Evolutionary conservation across 495 filamentous ascomycete genomes (phyloP), one percentile per base, ranked within the genome.

Genomic region (Hyaloscypha hepaticicola): DNA sequence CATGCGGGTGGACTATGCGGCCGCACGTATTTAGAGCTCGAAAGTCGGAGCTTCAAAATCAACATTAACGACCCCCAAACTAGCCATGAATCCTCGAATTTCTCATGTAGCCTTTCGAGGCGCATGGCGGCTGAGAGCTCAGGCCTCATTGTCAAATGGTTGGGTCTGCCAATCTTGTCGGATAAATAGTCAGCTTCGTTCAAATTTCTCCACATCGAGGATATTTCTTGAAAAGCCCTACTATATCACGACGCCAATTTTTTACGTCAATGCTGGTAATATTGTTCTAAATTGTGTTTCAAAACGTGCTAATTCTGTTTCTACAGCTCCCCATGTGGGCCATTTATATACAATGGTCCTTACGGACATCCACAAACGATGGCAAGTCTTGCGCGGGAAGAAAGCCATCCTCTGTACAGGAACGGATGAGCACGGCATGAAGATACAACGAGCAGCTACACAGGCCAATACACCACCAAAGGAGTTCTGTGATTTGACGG

Each of bases 341-440:
- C 96, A 99, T 73, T 79, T 99, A 34, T 98, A 96, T 74, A 91
- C 91, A 22, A 91, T 97, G 86, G 80, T 98, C 69, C 80, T 98
- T 56, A 82, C 92, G 59, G 95, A 99, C 75, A 86, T 96, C 66
- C 77, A 97, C 69, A 98, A 97, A 75, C 83, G 95, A 76, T 99
- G 92, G 92, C 88, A 96, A 70, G 76, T 83, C n/a, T 79, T 97
- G 19, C 77, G 86, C 55, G 91, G 92, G 5, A 82, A 83, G 28
- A 70, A 65, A 7, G 90, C 93, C 3, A 80, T 92, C 66, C 78
- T 98, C 5, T 85, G 87, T 70, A 99, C 96, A 0, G 95, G 95
- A 29, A 97, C 92, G n/a, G 95, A 99, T 74, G 95, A 99, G 73
- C 93, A 99, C 73, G 95, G 95, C 21, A 92, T 96, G 87, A 98